A percentile compares a stretch with the other conserved stretches of the same genome.
These are phyloP conservation scores for Saccharomycopsis javanensis DNA, from an alignment of 805 yeast species.

Conservation along the genomic window DNA sequence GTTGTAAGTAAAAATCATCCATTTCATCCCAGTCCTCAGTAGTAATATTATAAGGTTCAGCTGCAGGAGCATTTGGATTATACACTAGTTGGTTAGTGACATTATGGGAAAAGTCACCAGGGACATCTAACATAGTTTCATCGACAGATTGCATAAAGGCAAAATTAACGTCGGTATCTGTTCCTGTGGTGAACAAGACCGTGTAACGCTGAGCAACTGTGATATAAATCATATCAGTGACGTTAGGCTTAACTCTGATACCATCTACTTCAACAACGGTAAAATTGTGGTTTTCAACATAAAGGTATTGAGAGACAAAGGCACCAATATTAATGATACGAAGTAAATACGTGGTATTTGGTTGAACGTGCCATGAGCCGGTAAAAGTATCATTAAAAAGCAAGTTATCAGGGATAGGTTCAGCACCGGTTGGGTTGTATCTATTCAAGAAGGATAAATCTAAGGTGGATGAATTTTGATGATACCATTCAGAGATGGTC, in stretches of 20 bases:
- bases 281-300: slow-evolving; percentile 80
- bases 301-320: slow-evolving; percentile 81
- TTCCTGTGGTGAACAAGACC: slow-evolving; percentile 65
- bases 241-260: slow-evolving; percentile 65
- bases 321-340: slow-evolving; percentile 84
- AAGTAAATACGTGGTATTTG: slow-evolving; percentile 74
- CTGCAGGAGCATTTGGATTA: slow-evolving; percentile 34
- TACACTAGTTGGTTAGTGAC: slow-evolving; percentile 69
- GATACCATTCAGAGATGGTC: slow-evolving; percentile 84
- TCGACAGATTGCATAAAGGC: slow-evolving; percentile 81
- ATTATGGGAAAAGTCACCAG: slow-evolving; percentile 55
- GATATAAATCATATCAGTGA: slow-evolving; percentile 62
- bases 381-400: slow-evolving; percentile 76
- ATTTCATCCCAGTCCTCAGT: slow-evolving; percentile 35
- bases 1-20: slow-evolving; percentile 74
- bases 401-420: slow-evolving; percentile 81
- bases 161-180: slow-evolving; percentile 51
- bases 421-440: slow-evolving; percentile 95
- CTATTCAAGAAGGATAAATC: slow-evolving; percentile 48
- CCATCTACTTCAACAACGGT: slow-evolving; percentile 92
- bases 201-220: slow-evolving; percentile 91
- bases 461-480: slow-evolving; percentile 41
- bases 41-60: slow-evolving; percentile 28
- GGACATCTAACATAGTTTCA: slow-evolving; percentile 73
- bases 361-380: slow-evolving; percentile 68